Evolutionary conservation across 768 basidiomycete species (phyloP), one percentile per base, ranked within the genome.

Genomic region (Agrocybe chaxingu): DNA sequence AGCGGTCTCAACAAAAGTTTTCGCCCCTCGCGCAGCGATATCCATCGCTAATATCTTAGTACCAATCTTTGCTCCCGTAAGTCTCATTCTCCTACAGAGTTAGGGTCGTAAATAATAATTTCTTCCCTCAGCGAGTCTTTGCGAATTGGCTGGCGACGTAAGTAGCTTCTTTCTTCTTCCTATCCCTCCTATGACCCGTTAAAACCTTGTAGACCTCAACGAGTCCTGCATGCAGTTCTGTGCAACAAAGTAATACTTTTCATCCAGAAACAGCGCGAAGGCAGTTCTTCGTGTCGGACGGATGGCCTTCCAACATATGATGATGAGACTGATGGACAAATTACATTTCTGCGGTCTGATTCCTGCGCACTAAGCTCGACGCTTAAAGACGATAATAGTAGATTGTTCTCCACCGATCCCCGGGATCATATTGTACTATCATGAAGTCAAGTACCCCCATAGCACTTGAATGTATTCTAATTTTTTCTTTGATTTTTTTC

Each of bases 141-240:
- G 70, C 70, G 24, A 75, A 73, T 43, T 75, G 73, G 74, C 66
- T 75, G 18, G 70, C 69, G 45, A 70, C 72, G 73, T 73, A 52
- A 30, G 69, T 61, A 16, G 16, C 8, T 24, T 16, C 18, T 50
- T 16, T 49, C 45, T 42, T 4, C 19, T 5, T 30, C 8, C 34
- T 36, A 9, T 35, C 35, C 19, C 13, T 13, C 6, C 19, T 7
- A 16, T 24, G n/a, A 11, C 24, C 13, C 7, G 8, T 36, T 5
- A 48, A 8, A 10, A 44, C 3, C 16, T 36, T 24, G 8, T 31
- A 75, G 72, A 9, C 70, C 71, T 4, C 74, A 75, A 54, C 70
- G 73, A 35, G 70, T 74, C 16, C 54, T 75, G n/a, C 74, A 75
- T 57, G 73, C 72, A 9, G 61, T 75, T 8, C 57, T 75, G 36